Evolutionary conservation across 192 early-diverging fungal species (phyloP), one percentile per base, ranked within the genome.

Genomic region (Coemansia sp.): DNA sequence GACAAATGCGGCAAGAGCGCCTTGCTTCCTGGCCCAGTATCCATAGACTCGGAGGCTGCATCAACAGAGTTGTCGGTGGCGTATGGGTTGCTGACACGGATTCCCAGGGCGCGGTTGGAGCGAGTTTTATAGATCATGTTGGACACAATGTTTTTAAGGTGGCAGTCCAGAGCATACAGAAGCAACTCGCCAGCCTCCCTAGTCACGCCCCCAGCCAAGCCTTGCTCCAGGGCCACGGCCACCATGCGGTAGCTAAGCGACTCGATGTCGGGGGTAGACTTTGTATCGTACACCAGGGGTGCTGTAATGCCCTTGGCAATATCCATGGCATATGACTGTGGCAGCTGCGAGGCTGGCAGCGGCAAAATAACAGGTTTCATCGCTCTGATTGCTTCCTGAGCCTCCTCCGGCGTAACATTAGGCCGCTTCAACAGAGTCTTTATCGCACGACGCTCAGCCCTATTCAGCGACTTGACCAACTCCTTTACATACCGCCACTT

Each of bases 301-400:
- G 83, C 82, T 34, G 82, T 75, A 13, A 85, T 72, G 7, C 86
- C 86, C 60, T 81, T 78, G 50, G 85, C 81, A 60, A 83, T 84
- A 41, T 85, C 84, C 51, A 58, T 66, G 36, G 56, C 58, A 37
- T 78, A 72, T 19, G 78, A 73, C 45, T 72, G 59, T 22, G 79
- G 79, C 19, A 81, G 55, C 55, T 78, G 78, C 13, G 79, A 39
- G 4, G 71, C 28, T 3, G 77, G 49, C 50, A 80, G 39, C 20
- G 79, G 81, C 47, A 80, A 42, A 17, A 81, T 53, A 7, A 77
- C 67, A 0, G 74, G 77, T 44, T 65, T 72, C 36, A 78, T 72
- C 25, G 60, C 43, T 24, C 70, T 53, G 34, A 67, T 64, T 6
- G 60, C 70, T 25, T 33, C 47, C 10, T 60, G 52, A 0, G 69